Percentiles rank a stretch among this genome's conserved stretches.
Conservation (phyloP, 768 basidiomycete genomes). For the Cystobasidium tubakii region DNA sequence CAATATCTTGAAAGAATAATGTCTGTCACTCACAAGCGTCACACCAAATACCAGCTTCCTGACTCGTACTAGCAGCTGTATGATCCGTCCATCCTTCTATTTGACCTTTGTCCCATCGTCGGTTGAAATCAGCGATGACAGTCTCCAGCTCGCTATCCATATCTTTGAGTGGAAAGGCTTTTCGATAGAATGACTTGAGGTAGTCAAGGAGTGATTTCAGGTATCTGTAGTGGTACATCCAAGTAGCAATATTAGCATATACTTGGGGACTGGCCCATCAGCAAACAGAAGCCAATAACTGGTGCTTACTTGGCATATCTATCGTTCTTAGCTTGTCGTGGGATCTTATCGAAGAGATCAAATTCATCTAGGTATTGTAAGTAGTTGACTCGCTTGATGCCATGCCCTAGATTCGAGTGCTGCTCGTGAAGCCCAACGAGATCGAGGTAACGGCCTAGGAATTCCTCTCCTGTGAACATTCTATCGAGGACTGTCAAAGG, state of each 20-base stretch:
- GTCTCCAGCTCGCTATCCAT: conserved; percentile 63
- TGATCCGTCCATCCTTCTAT: conserved; percentile 68
- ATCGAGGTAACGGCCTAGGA: conserved; percentile 90
- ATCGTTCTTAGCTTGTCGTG: conserved; percentile 56
- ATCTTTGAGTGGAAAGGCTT: conserved; percentile 76
- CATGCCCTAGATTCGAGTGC: conserved; percentile 81
- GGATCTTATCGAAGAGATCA: conserved; percentile 41
- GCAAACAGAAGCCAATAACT: conserved; percentile 31
- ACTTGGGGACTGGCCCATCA: neutral
- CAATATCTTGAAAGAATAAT: too few species aligned
- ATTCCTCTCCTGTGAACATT: conserved; percentile 92
- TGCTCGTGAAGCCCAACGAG: conserved; percentile 76
- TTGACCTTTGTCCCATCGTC: conserved; percentile 71
- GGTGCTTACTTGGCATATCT: conserved; percentile 68
- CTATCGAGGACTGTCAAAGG: conserved; percentile 47
- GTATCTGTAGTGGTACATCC: conserved; percentile 63
- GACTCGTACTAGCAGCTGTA: conserved; percentile 46
- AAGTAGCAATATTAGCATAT: neutral
- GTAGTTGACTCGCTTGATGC: conserved; percentile 74
- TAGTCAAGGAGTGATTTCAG: conserved; percentile 75
- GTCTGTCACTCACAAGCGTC: conserved; percentile 44
- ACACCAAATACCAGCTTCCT: conserved; percentile 75
- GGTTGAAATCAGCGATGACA: conserved; percentile 65
- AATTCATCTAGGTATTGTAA: conserved; percentile 80
- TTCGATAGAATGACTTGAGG: conserved; percentile 75